Percentiles rank a stretch among this genome's conserved stretches.
Evolutionary conservation across 257 asterid species (phyloP).

Genomic region (Jaltomata sinuosa): DNA sequence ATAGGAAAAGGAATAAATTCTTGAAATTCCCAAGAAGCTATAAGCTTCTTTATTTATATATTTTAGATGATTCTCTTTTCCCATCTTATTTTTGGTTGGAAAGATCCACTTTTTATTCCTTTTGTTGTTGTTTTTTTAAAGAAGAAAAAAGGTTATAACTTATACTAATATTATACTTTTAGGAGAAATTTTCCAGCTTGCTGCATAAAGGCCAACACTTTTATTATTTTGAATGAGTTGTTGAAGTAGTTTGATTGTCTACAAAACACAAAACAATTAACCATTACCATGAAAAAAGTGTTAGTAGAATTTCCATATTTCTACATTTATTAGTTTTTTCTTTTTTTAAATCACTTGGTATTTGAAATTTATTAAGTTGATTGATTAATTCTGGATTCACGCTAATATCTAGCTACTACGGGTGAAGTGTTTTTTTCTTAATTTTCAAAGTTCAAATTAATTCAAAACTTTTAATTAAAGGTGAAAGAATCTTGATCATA

Average conservation of each 20-base stretch:
- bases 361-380: neutral
- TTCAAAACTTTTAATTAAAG: too few species aligned
- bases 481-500: too few species aligned
- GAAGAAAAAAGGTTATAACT: neutral
- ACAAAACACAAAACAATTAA: neutral
- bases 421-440: too few species aligned
- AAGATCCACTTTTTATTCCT: neutral
- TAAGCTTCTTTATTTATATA: neutral
- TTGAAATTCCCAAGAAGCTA: neutral
- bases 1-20: neutral
- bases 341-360: neutral
- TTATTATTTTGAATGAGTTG: neutral
- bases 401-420: neutral
- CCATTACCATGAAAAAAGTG: neutral
- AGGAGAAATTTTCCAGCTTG: neutral
- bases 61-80: too few species aligned
- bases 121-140: neutral
- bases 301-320: neutral
- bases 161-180: neutral
- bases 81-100: neutral
- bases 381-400: too few species aligned
- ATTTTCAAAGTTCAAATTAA: too few species aligned
- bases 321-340: neutral
- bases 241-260: neutral
- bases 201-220: neutral